Evolutionary conservation across 805 yeast genomes (phyloP).

Genomic region (Ogataea naganishii): DNA sequence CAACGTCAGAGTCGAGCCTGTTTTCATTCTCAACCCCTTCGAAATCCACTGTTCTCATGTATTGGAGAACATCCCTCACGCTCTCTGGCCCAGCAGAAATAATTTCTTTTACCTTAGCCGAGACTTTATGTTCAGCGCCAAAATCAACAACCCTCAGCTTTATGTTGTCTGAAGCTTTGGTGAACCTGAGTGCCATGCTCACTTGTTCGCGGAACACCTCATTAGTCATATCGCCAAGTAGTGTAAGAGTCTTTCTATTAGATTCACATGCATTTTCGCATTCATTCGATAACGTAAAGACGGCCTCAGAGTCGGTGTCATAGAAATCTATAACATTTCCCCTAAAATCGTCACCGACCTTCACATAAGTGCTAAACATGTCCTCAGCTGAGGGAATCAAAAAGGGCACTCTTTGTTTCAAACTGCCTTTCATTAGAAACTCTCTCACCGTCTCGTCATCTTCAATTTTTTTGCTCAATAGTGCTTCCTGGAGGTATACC

Average conservation of each 20-base stretch:
- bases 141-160: slow-evolving; percentile 13
- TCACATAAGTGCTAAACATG: slow-evolving; percentile 14
- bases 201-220: slow-evolving; percentile 34
- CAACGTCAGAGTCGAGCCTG: no score
- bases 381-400: slow-evolving; percentile 41
- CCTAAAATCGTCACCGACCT: not conserved
- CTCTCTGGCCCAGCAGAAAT: not conserved
- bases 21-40: no score
- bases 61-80: no score
- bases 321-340: slow-evolving; percentile 1
- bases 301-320: slow-evolving; percentile 1
- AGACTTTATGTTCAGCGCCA: not conserved
- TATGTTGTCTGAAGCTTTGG: slow-evolving; percentile 4
- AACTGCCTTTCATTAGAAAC: slow-evolving; percentile 33
- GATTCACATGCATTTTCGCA: not conserved
- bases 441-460: slow-evolving; percentile 24
- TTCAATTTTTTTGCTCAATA: slow-evolving; percentile 20
- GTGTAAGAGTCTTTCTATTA: slow-evolving; percentile 28
- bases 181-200: slow-evolving; percentile 21
- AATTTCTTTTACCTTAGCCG: slow-evolving; percentile 2
- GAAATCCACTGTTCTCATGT: no score
- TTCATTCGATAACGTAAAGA: not conserved
- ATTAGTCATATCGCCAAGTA: slow-evolving; percentile 49
- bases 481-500: slow-evolving; percentile 19
- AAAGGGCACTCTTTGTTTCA: slow-evolving; percentile 34